Evolutionary conservation across 768 basidiomycete species (phyloP), one percentile per base, ranked within the genome.

Genomic region (Suillus luteus): DNA sequence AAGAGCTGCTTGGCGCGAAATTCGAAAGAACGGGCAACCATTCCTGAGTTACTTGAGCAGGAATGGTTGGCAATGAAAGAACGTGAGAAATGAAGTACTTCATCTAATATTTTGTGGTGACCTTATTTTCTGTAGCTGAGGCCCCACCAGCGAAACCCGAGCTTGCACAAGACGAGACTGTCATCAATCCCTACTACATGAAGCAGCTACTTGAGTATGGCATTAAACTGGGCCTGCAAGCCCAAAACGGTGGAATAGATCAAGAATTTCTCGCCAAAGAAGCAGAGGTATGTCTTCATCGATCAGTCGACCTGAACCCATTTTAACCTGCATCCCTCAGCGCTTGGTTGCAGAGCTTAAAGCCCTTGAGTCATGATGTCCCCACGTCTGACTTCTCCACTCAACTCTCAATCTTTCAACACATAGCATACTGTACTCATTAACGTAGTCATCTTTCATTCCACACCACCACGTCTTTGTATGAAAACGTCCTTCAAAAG

Each of bases 181-280:
- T 92, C 60, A 92, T 93, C 70, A 89, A 87, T 66, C 88, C 90
- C 3, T 85, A 89, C 72, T 92, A 90, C 75, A 92, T 93, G 91
- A 78, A 79, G 61, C 91, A 93, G 68, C 72, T 93, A 55, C 77
- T 93, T 12, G 73, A 84, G 64, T 91, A 92, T 70, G 89, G 90
- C 9, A 87, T 93, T 65, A 82, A 79, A 62, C 79, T 90, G 3
- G 88, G 89, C 15, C 77, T 72, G 61, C 69, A 71, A 74, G 66
- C 76, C 22, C 73, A 76, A 65, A 76, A 71, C 8, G 75, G 76
- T 19, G 75, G 79, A 43, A 78, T 84, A 66, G 78, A 81, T 65
- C 73, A 76, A 5, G 86, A 86, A 33, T 74, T 76, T 15, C 72
- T 90, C 40, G 62, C 79, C 66, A 78, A 76, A 65, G 86, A 88